These are phyloP conservation scores for Aureobasidium uvarum DNA, from an alignment of 2,329 filamentous ascomycete genomes.

Conservation along the genomic window DNA sequence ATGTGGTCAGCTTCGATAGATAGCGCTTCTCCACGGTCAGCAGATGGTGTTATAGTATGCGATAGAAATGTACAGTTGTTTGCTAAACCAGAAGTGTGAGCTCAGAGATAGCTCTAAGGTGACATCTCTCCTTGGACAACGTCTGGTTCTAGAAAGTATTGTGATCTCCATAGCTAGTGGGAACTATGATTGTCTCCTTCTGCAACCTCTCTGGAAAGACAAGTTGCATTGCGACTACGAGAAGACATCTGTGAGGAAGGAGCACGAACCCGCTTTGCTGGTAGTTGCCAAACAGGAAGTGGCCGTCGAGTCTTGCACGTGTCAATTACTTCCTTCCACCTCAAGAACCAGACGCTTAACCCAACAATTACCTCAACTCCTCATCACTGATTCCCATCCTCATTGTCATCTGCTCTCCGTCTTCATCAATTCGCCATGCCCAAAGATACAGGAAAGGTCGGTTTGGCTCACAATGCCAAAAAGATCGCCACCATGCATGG, in stretches of 20 bases:
- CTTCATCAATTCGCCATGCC: not conserved
- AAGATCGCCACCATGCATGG: not conserved
- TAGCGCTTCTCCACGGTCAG: no score
- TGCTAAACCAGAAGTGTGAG: no score
- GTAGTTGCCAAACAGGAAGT: not conserved
- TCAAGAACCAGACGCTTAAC: not conserved
- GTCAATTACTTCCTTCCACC: not conserved
- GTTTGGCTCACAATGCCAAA: not conserved
- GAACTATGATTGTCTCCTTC: not conserved
- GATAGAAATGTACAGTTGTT: no score
- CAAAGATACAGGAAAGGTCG: not conserved
- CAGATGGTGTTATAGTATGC: no score
- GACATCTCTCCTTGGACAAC: no score
- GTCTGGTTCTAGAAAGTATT: no score
- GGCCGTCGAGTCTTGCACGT: not conserved
- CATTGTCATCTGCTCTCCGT: not conserved
- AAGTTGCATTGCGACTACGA: not conserved
- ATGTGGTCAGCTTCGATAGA: no score
- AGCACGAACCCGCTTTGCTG: not conserved
- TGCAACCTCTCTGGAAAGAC: not conserved
- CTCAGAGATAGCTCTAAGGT: no score
- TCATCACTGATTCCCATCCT: not conserved
- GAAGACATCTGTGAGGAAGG: not conserved
- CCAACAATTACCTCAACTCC: not conserved
- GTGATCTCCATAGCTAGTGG: not conserved